A percentile compares a stretch with the other conserved stretches of the same genome.
Conservation (phyloP, 768 basidiomycete genomes). For the Suillus subaureus region DNA sequence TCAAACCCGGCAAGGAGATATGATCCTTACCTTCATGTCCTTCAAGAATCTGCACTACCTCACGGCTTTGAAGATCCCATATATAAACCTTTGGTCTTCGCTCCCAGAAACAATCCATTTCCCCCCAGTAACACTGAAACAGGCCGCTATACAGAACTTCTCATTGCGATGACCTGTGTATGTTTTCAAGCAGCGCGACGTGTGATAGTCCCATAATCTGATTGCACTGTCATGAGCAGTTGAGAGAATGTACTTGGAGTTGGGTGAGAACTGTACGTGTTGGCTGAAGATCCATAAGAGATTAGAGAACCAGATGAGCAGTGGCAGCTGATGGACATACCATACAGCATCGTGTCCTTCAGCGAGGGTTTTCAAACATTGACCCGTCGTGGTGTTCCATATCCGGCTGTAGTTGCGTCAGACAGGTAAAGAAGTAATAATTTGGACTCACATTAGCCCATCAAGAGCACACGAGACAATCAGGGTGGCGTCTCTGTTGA, state of each 20-base stretch:
- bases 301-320: background rate
- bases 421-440: constrained; percentile 5
- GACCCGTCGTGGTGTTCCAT: constrained; percentile 91
- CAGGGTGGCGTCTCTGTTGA: constrained; percentile 88
- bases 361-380: constrained; percentile 94
- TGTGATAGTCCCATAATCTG: constrained; percentile 94
- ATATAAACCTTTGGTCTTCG: constrained; percentile 87
- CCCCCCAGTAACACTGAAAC: constrained; percentile 82
- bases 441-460: constrained; percentile 79
- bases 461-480: constrained; percentile 92
- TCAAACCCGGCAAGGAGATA: background rate
- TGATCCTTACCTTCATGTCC: constrained; percentile 66
- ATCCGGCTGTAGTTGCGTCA: constrained; percentile 65
- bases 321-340: constrained; percentile 37
- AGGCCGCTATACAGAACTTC: constrained; percentile 83
- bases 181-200: constrained; percentile 87
- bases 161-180: constrained; percentile 82
- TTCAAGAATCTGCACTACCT: constrained; percentile 78
- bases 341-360: constrained; percentile 87
- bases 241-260: constrained; percentile 92
- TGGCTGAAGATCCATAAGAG: constrained; percentile 50
- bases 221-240: constrained; percentile 93
- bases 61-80: constrained; percentile 90
- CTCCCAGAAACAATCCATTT: constrained; percentile 92
- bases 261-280: constrained; percentile 93